phyloP scores from a whole-genome alignment of 1,284 basidiomycete species.

The Papiliotrema fonsecae region DNA sequence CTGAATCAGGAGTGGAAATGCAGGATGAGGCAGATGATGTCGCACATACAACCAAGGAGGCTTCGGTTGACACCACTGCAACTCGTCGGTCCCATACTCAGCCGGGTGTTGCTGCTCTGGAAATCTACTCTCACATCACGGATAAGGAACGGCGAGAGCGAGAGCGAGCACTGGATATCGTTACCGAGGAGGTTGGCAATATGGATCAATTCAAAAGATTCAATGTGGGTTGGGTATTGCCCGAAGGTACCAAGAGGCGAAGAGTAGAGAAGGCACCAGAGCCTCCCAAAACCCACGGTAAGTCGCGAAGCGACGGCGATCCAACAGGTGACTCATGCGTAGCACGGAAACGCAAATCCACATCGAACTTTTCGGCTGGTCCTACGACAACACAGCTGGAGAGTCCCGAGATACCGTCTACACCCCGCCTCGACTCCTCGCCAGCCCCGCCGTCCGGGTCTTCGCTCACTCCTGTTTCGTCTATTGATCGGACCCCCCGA shows the following conservation, averaged over 20 bases:
- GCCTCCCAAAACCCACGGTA: constrained; percentile 6
- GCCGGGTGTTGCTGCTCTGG: constrained; percentile 37
- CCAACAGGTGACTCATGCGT: neutral
- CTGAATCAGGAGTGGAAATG: too few relatives aligned
- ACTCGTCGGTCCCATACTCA: constrained; percentile 13
- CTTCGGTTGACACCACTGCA: too few relatives aligned
- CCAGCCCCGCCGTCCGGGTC: too few relatives aligned
- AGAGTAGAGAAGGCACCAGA: constrained; percentile 45
- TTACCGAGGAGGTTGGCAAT: constrained; percentile 64
- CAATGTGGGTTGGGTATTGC: constrained; percentile 83
- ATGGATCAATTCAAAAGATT: constrained; percentile 75
- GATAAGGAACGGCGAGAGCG: constrained; percentile 48
- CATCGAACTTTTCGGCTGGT: neutral
- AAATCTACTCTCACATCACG: constrained; percentile 27
- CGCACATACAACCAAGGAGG: too few relatives aligned
- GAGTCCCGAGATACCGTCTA: too few relatives aligned
- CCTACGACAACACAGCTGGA: too few relatives aligned
- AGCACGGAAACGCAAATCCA: neutral
- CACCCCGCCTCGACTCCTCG: too few relatives aligned
- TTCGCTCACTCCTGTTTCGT: neutral
- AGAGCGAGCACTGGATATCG: constrained; percentile 38
- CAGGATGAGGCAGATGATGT: too few relatives aligned
- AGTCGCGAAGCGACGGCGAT: neutral
- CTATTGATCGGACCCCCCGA: too few relatives aligned
- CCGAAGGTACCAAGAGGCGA: constrained; percentile 62